Conservation (phyloP, 176 grass and related monocot species). For the Phoenix dactylifera region DNA sequence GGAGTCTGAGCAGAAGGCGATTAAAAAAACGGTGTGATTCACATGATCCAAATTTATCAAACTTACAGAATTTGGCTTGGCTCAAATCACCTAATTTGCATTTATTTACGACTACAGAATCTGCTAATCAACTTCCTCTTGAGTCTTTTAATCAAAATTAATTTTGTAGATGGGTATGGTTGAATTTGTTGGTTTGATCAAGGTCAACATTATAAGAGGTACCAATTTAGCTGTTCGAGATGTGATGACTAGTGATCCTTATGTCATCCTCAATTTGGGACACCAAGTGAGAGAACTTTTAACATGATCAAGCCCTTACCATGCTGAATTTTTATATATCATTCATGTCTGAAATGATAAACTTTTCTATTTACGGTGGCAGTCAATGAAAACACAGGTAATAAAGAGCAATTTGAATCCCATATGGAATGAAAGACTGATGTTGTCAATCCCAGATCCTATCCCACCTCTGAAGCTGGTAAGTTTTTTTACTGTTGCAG, state of each 20-base stretch:
- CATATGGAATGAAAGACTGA: constrained; percentile 78
- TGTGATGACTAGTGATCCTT: constrained; percentile 86
- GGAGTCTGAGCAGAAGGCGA: constrained; percentile 49
- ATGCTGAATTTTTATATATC: neutral
- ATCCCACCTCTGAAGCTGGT: constrained; percentile 71
- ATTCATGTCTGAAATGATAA: neutral
- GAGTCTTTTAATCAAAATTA: neutral
- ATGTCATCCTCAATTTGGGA: constrained; percentile 84
- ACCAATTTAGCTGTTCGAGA: constrained; percentile 84
- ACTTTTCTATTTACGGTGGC: constrained; percentile 22
- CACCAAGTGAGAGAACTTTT: constrained; percentile 47
- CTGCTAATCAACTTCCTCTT: neutral
- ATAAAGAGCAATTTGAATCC: constrained; percentile 84
- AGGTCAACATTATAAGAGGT: constrained; percentile 66
- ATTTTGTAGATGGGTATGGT: constrained; percentile 80
- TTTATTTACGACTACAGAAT: no score
- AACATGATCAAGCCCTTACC: neutral
- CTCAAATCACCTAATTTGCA: neutral
- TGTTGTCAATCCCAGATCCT: constrained; percentile 74
- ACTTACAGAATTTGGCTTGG: no score
- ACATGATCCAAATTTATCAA: neutral
- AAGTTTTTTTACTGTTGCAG: constrained; percentile 8
- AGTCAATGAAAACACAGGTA: constrained; percentile 93
- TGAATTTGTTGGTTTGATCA: constrained; percentile 91
- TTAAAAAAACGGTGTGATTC: constrained; percentile 48